Base-by-base conservation (phyloP, 2,329 filamentous ascomycete species). In the Phoma sp. region DNA sequence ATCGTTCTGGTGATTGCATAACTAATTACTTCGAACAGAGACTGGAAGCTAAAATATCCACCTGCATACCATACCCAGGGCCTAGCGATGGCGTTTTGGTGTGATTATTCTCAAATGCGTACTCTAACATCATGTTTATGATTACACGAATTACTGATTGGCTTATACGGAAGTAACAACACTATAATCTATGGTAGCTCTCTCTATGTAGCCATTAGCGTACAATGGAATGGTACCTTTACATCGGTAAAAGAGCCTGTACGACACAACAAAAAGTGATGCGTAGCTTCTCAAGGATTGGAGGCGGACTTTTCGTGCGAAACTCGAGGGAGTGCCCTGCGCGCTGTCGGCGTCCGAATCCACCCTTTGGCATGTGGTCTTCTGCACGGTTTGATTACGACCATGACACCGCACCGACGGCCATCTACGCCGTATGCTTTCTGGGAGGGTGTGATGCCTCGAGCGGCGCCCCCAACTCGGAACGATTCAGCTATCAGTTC, bases 1-100 rank as follows among this genome's bases (percentile, higher is more conserved):
- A 11, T 13, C 27, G 6, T 11, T 7, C 5, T n/a, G 10, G 8
- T 22, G 7, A 5, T n/a, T 0, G 10, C 4, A 37, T 22, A 14
- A 47, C 65, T 69, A 35, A 69, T 51, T 14, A 18, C 27, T 2
- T 24, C 18, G 29, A 6, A 10, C 47, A 69, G 66, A 69, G 63
- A 69, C 66, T 46, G 66, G 66, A 41, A 62, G 11, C 36, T 66
- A 52, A 30, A 43, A 10, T 14, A 38, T 27, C 37, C 35, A 32
- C 9, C 32, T 48, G 32, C 24, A 33, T 49, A 45, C 39, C 33
- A 36, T 37, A 47, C 13, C 42, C 25, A 18, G 35, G 37, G 24
- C 24, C 18, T 14, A 52, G 45, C 45, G 45, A 57, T 23, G 48
- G 48, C 43, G 48, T 52, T 52, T 14, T 38, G 40, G 43, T 44